phyloP scores from a whole-genome alignment of 768 basidiomycete species.

The Tricholoma furcatifolium region DNA sequence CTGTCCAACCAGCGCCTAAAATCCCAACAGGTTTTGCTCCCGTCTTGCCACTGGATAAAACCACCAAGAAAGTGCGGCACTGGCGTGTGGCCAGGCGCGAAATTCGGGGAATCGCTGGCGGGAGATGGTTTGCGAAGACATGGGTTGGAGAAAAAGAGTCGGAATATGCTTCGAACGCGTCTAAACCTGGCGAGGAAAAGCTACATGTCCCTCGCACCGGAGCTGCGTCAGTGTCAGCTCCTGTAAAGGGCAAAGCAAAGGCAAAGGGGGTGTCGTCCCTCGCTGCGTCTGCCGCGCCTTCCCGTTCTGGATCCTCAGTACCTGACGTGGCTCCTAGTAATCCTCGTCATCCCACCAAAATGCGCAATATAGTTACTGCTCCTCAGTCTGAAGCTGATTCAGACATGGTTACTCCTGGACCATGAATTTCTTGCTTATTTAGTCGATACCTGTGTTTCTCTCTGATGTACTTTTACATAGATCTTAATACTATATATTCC shows the following conservation, averaged over 20 bases:
- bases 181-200: conserved; percentile 32
- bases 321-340: conserved; percentile 39
- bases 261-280: conserved; percentile 37
- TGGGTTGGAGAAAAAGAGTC: conserved; percentile 88
- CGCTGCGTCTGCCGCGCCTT: conserved; percentile 51
- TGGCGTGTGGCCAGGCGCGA: conserved; percentile 78
- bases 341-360: conserved; percentile 59
- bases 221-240: conserved; percentile 44
- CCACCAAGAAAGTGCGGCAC: conserved; percentile 57
- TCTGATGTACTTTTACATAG: neutral
- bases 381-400: conserved; percentile 50
- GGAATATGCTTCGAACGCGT: conserved; percentile 42
- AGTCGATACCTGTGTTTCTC: neutral
- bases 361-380: conserved; percentile 61
- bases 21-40: conserved; percentile 75
- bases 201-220: conserved; percentile 34
- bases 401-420: conserved; percentile 34
- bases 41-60: conserved; percentile 63
- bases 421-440: conserved; percentile 15
- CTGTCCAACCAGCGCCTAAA: conserved; percentile 76
- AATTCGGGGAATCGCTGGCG: conserved; percentile 79
- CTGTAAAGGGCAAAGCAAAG: conserved; percentile 43
- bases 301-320: conserved; percentile 54
- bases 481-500: neutral
- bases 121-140: conserved; percentile 75